Conservation (phyloP, 495 filamentous ascomycete species). For the Aspergillus bertholletiae region DNA sequence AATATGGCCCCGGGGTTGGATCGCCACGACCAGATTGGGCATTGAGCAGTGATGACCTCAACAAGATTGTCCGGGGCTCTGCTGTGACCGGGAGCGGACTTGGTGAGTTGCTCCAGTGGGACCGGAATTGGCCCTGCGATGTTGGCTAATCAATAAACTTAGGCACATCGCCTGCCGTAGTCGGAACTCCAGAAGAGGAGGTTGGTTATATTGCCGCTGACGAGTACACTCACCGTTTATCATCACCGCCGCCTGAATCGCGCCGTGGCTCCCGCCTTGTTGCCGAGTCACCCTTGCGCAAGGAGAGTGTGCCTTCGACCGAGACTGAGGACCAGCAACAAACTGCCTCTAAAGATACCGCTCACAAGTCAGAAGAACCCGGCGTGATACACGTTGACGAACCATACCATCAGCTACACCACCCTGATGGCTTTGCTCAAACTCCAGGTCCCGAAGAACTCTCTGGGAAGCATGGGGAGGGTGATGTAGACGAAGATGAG, state of each 20-base stretch:
- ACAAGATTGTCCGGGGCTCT: conserved; percentile 80
- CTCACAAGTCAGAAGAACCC: conserved; percentile 42
- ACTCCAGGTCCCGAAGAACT: conserved; percentile 37
- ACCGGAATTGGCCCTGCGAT: neutral
- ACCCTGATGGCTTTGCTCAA: conserved; percentile 55
- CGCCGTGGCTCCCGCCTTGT: conserved; percentile 39
- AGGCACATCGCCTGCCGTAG: conserved; percentile 48
- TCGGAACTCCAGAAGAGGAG: conserved; percentile 72
- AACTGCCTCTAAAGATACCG: conserved; percentile 27
- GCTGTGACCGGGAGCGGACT: conserved; percentile 61
- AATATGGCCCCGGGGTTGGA: conserved; percentile 60
- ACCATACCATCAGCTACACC: conserved; percentile 58
- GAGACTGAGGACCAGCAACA: conserved; percentile 27
- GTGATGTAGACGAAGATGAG: conserved; percentile 52
- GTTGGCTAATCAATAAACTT: conserved; percentile 10
- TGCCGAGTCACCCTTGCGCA: conserved; percentile 56
- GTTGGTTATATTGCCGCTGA: conserved; percentile 78
- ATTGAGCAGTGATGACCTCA: conserved; percentile 86
- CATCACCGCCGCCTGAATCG: conserved; percentile 58
- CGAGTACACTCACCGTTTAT: conserved; percentile 68
- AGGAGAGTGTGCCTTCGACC: conserved; percentile 46
- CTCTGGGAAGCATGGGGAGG: conserved; percentile 24
- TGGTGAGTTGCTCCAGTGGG: conserved; percentile 40
- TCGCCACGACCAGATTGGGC: conserved; percentile 75
- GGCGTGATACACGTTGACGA: conserved; percentile 75